These are phyloP conservation scores for Zalerion maritima DNA, from an alignment of 495 filamentous ascomycete species.

Conservation along the genomic window DNA sequence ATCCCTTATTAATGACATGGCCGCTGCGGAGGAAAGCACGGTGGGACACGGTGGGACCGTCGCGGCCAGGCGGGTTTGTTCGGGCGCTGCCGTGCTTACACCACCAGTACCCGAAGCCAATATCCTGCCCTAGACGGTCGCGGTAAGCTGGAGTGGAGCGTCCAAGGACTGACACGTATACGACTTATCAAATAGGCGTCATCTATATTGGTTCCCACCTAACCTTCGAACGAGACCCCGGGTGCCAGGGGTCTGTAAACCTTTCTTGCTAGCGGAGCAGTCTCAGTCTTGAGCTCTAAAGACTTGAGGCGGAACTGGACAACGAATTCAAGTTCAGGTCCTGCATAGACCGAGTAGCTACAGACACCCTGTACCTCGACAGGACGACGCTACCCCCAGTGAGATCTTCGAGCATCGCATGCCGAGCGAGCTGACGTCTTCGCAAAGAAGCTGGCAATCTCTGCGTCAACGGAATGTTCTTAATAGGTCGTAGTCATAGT, in stretches of 20 bases:
- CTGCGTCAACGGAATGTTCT: constrained; percentile 22
- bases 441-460: constrained; percentile 23
- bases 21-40: too few relatives aligned
- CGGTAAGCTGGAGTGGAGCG: too few relatives aligned
- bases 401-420: constrained; percentile 19
- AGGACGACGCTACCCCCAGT: constrained; percentile 18
- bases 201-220: constrained; percentile 19
- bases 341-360: constrained; percentile 30
- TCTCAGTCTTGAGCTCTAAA: constrained; percentile 16
- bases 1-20: too few relatives aligned
- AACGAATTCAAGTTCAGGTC: constrained; percentile 21
- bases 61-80: too few relatives aligned
- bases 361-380: constrained; percentile 25
- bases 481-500: too few relatives aligned
- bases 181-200: constrained; percentile 24
- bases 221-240: constrained; percentile 17
- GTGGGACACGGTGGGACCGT: too few relatives aligned
- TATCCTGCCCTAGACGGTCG: too few relatives aligned
- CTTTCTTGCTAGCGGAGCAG: constrained; percentile 13
- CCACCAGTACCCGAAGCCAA: too few relatives aligned
- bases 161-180: too few relatives aligned
- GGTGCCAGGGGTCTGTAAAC: constrained; percentile 21
- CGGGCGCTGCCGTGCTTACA: too few relatives aligned
- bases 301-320: constrained; percentile 28
- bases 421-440: constrained; percentile 21